A percentile compares a stretch with the other conserved stretches of the same genome.
These are phyloP conservation scores for Cladobotryum mycophilum DNA, from an alignment of 2,329 filamentous ascomycete genomes.

Conservation along the genomic window DNA sequence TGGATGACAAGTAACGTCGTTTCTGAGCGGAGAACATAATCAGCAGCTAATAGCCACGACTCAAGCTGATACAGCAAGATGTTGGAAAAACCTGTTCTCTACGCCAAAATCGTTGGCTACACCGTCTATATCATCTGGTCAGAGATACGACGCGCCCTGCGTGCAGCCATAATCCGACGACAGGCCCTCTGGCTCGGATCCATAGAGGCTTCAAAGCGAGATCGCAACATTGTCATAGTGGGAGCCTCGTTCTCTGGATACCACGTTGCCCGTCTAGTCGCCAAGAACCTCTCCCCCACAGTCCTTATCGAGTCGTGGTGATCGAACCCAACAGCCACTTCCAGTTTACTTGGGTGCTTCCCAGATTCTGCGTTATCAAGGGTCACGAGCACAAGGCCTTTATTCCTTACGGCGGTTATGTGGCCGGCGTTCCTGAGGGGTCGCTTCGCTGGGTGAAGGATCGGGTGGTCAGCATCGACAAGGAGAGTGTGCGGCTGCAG, in stretches of 20 bases:
- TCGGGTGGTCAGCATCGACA: conserved; percentile 32
- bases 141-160: conserved; percentile 16
- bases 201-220: conserved; percentile 16
- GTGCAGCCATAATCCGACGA: conserved; percentile 12
- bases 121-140: conserved; percentile 18
- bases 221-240: conserved; percentile 46
- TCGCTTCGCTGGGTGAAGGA: conserved; percentile 36
- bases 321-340: conserved; percentile 56
- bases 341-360: conserved; percentile 55
- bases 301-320: conserved; percentile 45
- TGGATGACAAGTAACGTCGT: no score
- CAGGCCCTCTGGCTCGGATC: conserved; percentile 11
- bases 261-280: conserved; percentile 41
- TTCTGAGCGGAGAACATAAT: no score
- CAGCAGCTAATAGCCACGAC: no score
- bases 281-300: conserved; percentile 42
- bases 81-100: conserved; percentile 25
- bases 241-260: conserved; percentile 54
- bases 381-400: conserved; percentile 52
- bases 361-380: conserved; percentile 50
- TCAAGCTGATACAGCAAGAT: conserved; percentile 11
- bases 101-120: conserved; percentile 23
- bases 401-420: conserved; percentile 47
- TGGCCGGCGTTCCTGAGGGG: conserved; percentile 29
- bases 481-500: conserved; percentile 31